Evolutionary conservation across 208 protist species (phyloP).

Genomic region (Trypanosoma avium): DNA sequence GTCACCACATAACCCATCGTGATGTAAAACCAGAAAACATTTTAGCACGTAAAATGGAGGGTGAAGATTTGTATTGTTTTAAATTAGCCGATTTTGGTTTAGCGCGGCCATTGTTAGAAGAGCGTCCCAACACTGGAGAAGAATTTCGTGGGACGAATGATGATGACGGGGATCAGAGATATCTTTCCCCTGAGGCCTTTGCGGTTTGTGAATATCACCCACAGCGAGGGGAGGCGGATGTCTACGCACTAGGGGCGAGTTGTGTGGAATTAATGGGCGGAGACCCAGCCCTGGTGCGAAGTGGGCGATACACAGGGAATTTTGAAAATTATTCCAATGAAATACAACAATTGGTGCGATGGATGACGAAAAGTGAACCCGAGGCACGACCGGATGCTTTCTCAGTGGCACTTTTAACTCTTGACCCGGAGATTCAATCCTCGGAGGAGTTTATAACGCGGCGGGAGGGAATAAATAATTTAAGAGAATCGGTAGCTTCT

Average conservation of each 20-base stretch:
- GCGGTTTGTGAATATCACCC: slow-evolving; percentile 22
- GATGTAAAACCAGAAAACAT: slow-evolving; percentile 89
- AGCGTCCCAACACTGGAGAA: slow-evolving; percentile 38
- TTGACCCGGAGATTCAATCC: slow-evolving; percentile 10
- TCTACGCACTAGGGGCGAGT: slow-evolving; percentile 88
- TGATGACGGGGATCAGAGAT: slow-evolving; percentile 82
- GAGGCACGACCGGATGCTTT: slow-evolving; percentile 41
- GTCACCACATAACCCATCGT: slow-evolving; percentile 71
- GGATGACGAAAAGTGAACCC: slow-evolving; percentile 38
- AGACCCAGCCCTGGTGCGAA: slow-evolving; percentile 33
- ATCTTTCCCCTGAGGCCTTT: slow-evolving; percentile 75
- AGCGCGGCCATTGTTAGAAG: slow-evolving; percentile 38
- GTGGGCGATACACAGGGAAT: slow-evolving; percentile 21
- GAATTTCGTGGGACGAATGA: slow-evolving; percentile 71
- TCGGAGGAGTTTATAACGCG: slow-evolving; percentile 10
- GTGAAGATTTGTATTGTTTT: slow-evolving; percentile 46
- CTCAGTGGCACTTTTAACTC: slow-evolving; percentile 32
- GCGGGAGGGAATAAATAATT: background rate
- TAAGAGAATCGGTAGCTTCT: background rate
- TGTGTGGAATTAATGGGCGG: slow-evolving; percentile 73
- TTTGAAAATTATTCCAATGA: slow-evolving; percentile 28
- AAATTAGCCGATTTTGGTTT: slow-evolving; percentile 90
- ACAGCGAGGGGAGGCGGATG: slow-evolving; percentile 59
- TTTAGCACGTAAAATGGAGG: slow-evolving; percentile 33
- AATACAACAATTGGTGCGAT: slow-evolving; percentile 37